phyloP scores from a whole-genome alignment of 345 rosid genomes.

The Populus nigra region DNA sequence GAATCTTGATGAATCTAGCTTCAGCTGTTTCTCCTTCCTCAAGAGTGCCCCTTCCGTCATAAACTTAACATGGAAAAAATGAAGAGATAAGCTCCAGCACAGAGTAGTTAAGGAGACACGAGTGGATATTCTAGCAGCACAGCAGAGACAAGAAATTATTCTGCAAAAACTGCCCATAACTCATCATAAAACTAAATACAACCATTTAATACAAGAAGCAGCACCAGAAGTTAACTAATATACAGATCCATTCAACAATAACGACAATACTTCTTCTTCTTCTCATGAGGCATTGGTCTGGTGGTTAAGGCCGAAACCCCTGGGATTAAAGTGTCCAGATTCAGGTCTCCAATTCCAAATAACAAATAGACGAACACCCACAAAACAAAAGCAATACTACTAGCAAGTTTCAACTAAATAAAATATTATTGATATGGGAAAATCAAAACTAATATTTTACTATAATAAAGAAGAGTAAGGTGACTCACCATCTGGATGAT shows the following conservation, averaged over 20 bases:
- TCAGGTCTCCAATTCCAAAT: too few relatives aligned
- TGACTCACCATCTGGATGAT: slow-evolving; percentile 90
- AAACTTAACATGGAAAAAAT: slow-evolving; percentile 47
- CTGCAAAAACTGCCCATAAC: too few relatives aligned
- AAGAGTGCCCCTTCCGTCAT: slow-evolving; percentile 86
- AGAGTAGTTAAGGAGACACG: slow-evolving; percentile 1
- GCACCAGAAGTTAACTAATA: neutral
- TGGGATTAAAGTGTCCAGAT: too few relatives aligned
- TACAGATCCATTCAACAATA: slow-evolving; percentile 4
- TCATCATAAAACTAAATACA: neutral
- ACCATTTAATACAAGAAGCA: neutral
- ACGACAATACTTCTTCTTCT: too few relatives aligned
- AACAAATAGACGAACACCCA: too few relatives aligned
- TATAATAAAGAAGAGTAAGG: neutral
- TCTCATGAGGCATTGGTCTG: too few relatives aligned
- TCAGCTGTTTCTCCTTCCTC: slow-evolving; percentile 96
- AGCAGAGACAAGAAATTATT: neutral
- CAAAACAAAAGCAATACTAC: too few relatives aligned
- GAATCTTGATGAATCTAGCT: slow-evolving; percentile 93
- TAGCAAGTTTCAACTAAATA: neutral
- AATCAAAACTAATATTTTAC: neutral
- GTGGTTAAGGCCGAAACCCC: too few relatives aligned
- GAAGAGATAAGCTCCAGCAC: slow-evolving; percentile 10
- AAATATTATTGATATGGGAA: neutral
- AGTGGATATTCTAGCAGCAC: neutral